Base-by-base conservation (phyloP, 768 basidiomycete species). In the Leccinum obscurum region DNA sequence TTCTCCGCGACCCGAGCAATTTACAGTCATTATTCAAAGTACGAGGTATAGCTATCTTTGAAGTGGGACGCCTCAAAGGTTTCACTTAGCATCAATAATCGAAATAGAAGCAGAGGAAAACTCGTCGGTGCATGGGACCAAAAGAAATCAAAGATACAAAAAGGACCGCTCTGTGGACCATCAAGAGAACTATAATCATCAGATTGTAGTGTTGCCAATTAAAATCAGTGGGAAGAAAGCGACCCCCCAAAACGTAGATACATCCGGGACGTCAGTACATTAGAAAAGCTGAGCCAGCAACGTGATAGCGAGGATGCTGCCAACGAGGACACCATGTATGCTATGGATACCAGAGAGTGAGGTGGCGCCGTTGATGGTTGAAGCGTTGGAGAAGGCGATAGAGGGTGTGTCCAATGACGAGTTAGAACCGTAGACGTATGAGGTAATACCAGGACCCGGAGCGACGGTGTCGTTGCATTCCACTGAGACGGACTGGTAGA, bases 351-450 rank as follows among this genome's bases (percentile, higher is more conserved):
- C 50, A 2, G 65, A 35, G 15, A 63, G 49, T 41, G 64, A 34
- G 35, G n/a, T 58, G 6, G 68, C 66, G 4, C 81, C 81, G 53
- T 80, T 83, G 30, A 87, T 68, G 6, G 81, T 82, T 0, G 84
- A 81, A 51, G 77, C 71, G 66, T 90, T 90, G 60, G 85, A 85
- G 68, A 85, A 83, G 0, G 76, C 67, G 59, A 91, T 77, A 10
- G 75, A 72, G 0, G 89, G 89, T 0, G 78, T 81, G 58, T 82
- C 68, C 28, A 77, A 64, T 7, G 85, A 79, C 7, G 79, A 66
- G 71, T 89, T 89, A 48, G 78, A 26, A 60, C 78, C 80, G 65
- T 90, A 91, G 9, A 85, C 77, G 69, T 91, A 90, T 11, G 86
- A 86, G 1, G 85, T 85, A 8, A 83, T 77, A 66, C 81, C 79